phyloP scores from a whole-genome alignment of 225 moss, liverwort and hornwort species.

The Anthoceros angustus region DNA sequence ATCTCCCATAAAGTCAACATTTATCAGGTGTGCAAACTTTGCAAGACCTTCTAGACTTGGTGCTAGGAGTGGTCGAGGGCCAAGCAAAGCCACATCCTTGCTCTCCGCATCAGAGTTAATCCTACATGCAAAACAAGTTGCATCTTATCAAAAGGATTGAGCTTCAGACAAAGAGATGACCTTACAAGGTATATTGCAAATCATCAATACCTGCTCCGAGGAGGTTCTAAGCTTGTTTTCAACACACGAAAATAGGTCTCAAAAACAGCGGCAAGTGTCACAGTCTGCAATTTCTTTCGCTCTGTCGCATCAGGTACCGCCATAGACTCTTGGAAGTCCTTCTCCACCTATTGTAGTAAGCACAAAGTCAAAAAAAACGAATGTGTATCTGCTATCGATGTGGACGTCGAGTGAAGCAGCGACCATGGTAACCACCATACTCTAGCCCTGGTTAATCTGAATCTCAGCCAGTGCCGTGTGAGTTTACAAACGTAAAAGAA shows the following conservation, averaged over 20 bases:
- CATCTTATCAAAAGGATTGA: neutral
- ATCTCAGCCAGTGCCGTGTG: no score
- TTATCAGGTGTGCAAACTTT: constrained; percentile 82
- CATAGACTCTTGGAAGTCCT: constrained; percentile 85
- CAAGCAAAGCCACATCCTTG: constrained; percentile 31
- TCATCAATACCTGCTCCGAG: neutral
- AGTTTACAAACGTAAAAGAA: no score
- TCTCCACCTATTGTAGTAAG: constrained; percentile 41
- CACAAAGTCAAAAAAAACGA: neutral
- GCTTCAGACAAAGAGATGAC: no score
- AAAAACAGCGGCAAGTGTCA: constrained; percentile 75
- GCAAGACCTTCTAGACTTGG: constrained; percentile 79
- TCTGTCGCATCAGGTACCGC: constrained; percentile 49
- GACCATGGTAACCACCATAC: no score
- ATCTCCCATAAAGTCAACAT: constrained; percentile 94
- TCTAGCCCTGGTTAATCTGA: no score
- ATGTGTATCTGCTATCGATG: neutral
- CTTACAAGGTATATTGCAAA: no score
- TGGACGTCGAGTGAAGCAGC: neutral
- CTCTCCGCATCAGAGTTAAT: constrained; percentile 24
- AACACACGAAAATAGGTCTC: constrained; percentile 89
- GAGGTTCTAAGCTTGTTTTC: constrained; percentile 61
- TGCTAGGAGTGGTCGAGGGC: constrained; percentile 52
- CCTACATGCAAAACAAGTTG: neutral
- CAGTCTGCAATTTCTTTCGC: constrained; percentile 61